Evolutionary conservation across 805 yeast species (phyloP).

Genomic region (Babjeviella inositovora): DNA sequence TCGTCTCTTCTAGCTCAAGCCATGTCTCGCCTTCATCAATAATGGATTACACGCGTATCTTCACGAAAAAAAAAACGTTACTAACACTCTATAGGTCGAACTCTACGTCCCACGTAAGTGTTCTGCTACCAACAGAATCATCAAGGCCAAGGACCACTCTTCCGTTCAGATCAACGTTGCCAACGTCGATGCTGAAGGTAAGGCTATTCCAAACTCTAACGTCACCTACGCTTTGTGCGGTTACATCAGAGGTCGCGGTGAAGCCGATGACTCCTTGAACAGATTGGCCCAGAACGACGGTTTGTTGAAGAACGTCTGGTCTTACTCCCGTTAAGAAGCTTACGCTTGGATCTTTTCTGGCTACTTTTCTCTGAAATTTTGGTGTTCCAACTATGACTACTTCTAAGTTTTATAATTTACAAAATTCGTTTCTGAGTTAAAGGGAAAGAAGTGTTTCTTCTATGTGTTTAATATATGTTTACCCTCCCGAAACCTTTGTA

Average conservation of each 20-base stretch:
- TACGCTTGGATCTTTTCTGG: no score
- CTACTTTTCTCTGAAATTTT: no score
- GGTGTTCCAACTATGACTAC: no score
- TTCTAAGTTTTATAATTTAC: no score
- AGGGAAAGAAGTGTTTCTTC: conserved; percentile 1
- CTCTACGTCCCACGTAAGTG: conserved; percentile 99
- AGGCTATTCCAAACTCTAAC: conserved; percentile 79
- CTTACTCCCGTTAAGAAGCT: conserved; percentile 84
- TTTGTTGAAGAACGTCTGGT: conserved; percentile 90
- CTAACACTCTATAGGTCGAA: conserved; percentile 63
- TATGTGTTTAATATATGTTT: neutral
- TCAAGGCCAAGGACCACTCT: conserved; percentile 99
- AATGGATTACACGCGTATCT: no score
- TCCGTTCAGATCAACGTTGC: conserved; percentile 98
- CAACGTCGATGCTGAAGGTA: conserved; percentile 94
- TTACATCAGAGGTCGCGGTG: conserved; percentile 97
- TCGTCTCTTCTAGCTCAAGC: neutral
- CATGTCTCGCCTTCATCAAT: neutral
- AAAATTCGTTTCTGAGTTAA: no score
- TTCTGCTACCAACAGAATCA: conserved; percentile 99
- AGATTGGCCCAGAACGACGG: conserved; percentile 99
- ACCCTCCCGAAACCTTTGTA: conserved; percentile 1
- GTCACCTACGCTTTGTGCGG: conserved; percentile 95
- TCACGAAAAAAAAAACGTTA: conserved; percentile 5
- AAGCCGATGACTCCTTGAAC: conserved; percentile 98